Conservation (phyloP, 2,329 filamentous ascomycete species). For the Aspergillus sp. region DNA sequence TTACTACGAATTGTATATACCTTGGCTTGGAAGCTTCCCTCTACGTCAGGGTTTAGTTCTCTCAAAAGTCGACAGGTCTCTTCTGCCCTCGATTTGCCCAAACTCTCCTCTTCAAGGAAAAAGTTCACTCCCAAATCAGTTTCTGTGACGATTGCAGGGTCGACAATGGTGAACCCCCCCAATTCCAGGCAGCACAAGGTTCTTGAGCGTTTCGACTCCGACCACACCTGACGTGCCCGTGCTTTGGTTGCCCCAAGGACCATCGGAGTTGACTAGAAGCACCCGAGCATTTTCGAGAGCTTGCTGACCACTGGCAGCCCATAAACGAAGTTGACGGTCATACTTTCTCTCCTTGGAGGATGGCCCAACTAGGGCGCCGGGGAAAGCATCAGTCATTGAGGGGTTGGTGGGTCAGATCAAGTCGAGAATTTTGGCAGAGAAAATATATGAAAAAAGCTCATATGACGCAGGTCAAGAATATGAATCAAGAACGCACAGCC, state of each 20-base stretch:
- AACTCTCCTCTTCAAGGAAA: conserved; percentile 75
- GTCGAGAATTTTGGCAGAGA: not conserved
- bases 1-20: conserved; percentile 30
- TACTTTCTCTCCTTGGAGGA: conserved; percentile 71
- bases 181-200: conserved; percentile 89
- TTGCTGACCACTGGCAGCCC: conserved; percentile 87
- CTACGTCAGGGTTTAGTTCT: conserved; percentile 90
- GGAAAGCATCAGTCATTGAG: conserved; percentile 34
- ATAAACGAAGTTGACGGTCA: conserved; percentile 89
- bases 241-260: conserved; percentile 29
- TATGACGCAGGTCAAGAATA: too few relatives aligned
- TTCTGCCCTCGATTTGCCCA: conserved; percentile 74
- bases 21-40: conserved; percentile 64
- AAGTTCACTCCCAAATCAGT: conserved; percentile 93
- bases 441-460: too few relatives aligned
- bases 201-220: conserved; percentile 89
- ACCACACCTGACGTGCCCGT: conserved; percentile 68
- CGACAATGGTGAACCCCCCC: conserved; percentile 87
- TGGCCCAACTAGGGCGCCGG: conserved; percentile 39
- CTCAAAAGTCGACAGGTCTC: conserved; percentile 70
- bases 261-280: conserved; percentile 74
- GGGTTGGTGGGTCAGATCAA: conserved; percentile 1
- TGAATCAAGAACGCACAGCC: too few relatives aligned
- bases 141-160: conserved; percentile 71
- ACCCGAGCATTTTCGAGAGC: conserved; percentile 88